Conservation (phyloP, 177 flowering plant genomes). For the Vitis hybrid region DNA sequence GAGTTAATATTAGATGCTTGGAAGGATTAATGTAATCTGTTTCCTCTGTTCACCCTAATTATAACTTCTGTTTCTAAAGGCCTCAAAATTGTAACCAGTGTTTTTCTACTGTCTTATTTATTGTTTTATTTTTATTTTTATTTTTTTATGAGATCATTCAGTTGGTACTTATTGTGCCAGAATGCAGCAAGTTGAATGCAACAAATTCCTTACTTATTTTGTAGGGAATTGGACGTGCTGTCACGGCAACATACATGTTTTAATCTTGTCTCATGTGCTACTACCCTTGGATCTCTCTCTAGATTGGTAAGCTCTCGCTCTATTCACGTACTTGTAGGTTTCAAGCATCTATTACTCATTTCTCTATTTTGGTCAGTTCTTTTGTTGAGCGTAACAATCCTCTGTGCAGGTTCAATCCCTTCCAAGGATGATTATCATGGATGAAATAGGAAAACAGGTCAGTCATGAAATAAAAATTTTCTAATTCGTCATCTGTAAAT, state of each 20-base stretch:
- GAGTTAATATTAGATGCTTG: too few species aligned
- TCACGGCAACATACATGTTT: conserved; percentile 81
- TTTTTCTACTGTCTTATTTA: too few species aligned
- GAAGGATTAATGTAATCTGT: not conserved
- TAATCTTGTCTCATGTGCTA: conserved; percentile 84
- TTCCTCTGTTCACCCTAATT: not conserved
- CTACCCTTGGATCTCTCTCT: conserved; percentile 93
- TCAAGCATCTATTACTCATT: not conserved
- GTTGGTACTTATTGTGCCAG: not conserved
- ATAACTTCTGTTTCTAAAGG: conserved; percentile 2
- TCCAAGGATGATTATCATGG: conserved; percentile 96
- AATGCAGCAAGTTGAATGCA: too few species aligned
- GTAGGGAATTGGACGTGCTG: conserved; percentile 90
- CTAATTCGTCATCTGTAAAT: not conserved
- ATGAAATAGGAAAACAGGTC: conserved; percentile 97
- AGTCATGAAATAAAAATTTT: conserved; percentile 8
- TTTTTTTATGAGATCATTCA: not conserved
- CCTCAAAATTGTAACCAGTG: not conserved
- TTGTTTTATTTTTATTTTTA: too few species aligned
- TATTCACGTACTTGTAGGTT: not conserved
- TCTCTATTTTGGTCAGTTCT: not conserved
- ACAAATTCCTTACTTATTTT: conserved; percentile 9
- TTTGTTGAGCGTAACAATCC: conserved; percentile 6
- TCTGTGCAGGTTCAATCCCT: conserved; percentile 83
- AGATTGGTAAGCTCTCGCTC: conserved; percentile 59